phyloP scores from a whole-genome alignment of 2,329 filamentous ascomycete genomes.

The Apiospora aurea region DNA sequence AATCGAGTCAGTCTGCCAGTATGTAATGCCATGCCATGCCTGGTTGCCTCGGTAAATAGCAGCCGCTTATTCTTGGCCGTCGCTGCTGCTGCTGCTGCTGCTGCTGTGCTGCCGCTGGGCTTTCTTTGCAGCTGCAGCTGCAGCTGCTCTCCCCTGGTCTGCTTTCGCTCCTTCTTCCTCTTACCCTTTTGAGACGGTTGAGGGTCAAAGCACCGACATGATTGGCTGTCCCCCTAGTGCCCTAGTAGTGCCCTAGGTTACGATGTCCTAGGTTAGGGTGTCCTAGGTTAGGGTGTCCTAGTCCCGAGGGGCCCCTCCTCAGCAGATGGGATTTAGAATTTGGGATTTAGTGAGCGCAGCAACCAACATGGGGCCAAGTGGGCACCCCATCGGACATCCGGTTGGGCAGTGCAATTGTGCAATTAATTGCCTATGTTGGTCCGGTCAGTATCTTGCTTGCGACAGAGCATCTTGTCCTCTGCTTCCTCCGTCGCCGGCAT shows the following conservation, averaged over 20 bases:
- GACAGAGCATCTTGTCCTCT: too few relatives aligned
- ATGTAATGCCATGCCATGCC: too few relatives aligned
- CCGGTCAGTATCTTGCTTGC: too few relatives aligned
- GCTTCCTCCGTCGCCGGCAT: not conserved
- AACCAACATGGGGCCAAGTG: not conserved
- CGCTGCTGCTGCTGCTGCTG: too few relatives aligned
- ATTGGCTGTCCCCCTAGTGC: not conserved
- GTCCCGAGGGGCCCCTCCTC: too few relatives aligned
- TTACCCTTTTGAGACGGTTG: constrained; percentile 17
- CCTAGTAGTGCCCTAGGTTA: too few relatives aligned
- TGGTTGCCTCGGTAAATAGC: not conserved
- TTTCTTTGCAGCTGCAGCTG: not conserved
- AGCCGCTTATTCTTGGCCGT: not conserved
- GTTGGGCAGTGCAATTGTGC: not conserved
- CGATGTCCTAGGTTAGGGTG: too few relatives aligned
- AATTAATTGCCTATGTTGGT: not conserved
- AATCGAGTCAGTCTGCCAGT: not conserved
- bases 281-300: too few relatives aligned
- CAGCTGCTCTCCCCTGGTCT: too few relatives aligned
- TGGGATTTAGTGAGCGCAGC: not conserved
- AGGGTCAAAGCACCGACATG: not conserved
- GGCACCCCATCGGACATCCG: constrained; percentile 9
- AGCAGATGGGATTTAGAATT: too few relatives aligned
- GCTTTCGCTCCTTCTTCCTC: not conserved
- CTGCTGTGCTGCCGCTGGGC: too few relatives aligned